A percentile compares a stretch with the other conserved stretches of the same genome.
Evolutionary conservation across 139 green algal species (phyloP).

Genomic region (Asterochloris sp.): DNA sequence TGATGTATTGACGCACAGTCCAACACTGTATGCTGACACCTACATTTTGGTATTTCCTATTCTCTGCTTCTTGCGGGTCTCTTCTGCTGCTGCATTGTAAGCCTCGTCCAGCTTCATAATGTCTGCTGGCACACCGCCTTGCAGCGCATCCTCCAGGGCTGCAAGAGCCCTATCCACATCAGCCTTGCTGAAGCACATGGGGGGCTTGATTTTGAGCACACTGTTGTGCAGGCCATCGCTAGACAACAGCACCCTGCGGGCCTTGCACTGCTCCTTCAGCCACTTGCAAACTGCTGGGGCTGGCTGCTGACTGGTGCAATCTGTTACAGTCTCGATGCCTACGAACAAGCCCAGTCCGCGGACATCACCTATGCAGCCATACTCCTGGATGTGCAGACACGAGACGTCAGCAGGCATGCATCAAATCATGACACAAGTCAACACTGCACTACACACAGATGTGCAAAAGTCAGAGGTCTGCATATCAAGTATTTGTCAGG

Average conservation of each 20-base stretch:
- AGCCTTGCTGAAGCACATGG: conserved; percentile 50
- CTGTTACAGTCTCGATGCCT: conserved; percentile 49
- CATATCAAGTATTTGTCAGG: not conserved
- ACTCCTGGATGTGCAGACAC: not conserved
- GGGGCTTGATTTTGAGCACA: conserved; percentile 77
- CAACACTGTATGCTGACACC: not conserved
- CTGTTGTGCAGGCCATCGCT: conserved; percentile 59
- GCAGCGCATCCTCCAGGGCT: not conserved
- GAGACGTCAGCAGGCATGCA: not conserved
- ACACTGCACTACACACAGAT: not conserved
- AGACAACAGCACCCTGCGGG: conserved; percentile 48
- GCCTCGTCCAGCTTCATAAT: not conserved
- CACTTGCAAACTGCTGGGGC: conserved; percentile 22
- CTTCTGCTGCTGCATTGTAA: not conserved
- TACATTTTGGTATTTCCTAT: not conserved
- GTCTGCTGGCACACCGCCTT: not conserved
- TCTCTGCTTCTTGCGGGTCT: not conserved
- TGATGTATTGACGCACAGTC: not conserved
- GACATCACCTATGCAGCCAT: conserved; percentile 49
- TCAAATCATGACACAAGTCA: not conserved
- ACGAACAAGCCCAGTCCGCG: conserved; percentile 57
- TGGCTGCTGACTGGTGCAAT: conserved; percentile 17
- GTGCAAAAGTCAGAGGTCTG: not conserved
- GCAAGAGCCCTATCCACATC: conserved; percentile 40
- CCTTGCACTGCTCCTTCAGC: conserved; percentile 42